Evolutionary conservation across 495 filamentous ascomycete genomes (phyloP).

Genomic region (Lasiosphaeria ovina): DNA sequence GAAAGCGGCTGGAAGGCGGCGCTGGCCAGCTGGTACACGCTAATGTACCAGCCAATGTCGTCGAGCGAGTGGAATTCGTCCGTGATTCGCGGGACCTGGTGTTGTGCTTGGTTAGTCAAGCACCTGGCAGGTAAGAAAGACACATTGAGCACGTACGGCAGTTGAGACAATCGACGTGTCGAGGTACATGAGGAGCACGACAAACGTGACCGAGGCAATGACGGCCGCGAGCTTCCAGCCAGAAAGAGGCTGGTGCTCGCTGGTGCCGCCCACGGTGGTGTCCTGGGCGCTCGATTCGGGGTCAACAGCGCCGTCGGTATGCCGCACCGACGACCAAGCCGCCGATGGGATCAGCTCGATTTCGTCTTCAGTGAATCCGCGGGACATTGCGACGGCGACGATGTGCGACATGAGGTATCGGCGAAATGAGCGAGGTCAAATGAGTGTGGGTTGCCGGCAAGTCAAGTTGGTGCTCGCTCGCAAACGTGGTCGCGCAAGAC

Average conservation of each 20-base stretch:
- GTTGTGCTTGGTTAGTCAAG: neutral
- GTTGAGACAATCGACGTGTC: slow-evolving; percentile 52
- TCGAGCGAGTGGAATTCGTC: slow-evolving; percentile 44
- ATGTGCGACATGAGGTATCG: no score
- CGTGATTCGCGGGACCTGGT: slow-evolving; percentile 46
- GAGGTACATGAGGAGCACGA: slow-evolving; percentile 49
- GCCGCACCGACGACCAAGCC: no score
- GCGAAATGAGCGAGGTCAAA: no score
- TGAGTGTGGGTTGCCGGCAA: no score
- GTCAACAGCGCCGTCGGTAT: neutral
- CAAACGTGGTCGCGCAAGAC: no score
- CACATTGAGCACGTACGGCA: slow-evolving; percentile 28
- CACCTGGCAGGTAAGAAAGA: neutral
- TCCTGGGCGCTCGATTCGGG: neutral
- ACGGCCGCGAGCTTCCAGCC: slow-evolving; percentile 16
- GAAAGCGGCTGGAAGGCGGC: slow-evolving; percentile 51
- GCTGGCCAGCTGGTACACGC: slow-evolving; percentile 51
- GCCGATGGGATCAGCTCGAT: no score
- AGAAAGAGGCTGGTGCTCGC: neutral
- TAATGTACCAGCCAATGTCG: slow-evolving; percentile 54
- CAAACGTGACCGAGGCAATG: slow-evolving; percentile 29
- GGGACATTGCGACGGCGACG: no score
- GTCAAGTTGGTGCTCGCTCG: no score
- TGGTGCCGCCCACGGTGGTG: neutral
- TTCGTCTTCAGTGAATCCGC: no score